A percentile compares a stretch with the other conserved stretches of the same genome.
These are phyloP conservation scores for Globisporangium carolinianum DNA, from an alignment of 352 stramenopile species.

Conservation along the genomic window DNA sequence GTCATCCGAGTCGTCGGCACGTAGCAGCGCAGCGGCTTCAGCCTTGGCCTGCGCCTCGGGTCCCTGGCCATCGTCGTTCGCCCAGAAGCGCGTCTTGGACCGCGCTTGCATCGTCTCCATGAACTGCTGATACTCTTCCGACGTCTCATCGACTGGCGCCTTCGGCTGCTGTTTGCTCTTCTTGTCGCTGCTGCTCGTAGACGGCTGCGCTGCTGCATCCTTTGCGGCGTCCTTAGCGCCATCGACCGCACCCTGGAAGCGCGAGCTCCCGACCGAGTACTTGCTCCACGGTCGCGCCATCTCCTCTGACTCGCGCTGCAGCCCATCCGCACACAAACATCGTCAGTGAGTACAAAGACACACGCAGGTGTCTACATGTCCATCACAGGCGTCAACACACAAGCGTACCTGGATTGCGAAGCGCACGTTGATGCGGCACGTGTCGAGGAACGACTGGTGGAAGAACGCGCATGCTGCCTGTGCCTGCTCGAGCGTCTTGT, in stretches of 20 bases:
- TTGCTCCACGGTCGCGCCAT: slow-evolving; percentile 85
- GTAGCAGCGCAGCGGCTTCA: slow-evolving; percentile 18
- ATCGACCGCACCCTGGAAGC: slow-evolving; percentile 26
- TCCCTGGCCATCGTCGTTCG: slow-evolving; percentile 83
- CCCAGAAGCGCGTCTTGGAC: slow-evolving; percentile 87
- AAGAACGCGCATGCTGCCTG: slow-evolving; percentile 58
- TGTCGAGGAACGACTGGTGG: slow-evolving; percentile 89
- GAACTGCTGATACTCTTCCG: slow-evolving; percentile 81
- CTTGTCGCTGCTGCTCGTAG: slow-evolving; percentile 12
- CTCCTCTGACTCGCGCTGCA: slow-evolving; percentile 39
- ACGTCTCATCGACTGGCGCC: slow-evolving; percentile 20
- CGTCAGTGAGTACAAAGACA: neutral
- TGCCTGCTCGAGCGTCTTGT: slow-evolving; percentile 62
- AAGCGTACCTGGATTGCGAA: slow-evolving; percentile 56
- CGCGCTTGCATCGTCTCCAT: slow-evolving; percentile 88
- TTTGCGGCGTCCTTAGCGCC: slow-evolving; percentile 11
- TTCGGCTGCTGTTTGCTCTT: slow-evolving; percentile 28
- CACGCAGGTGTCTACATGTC: slow-evolving; percentile 3
- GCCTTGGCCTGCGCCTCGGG: slow-evolving; percentile 19
- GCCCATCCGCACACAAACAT: slow-evolving; percentile 8
- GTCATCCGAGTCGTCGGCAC: slow-evolving; percentile 27
- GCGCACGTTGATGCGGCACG: slow-evolving; percentile 77
- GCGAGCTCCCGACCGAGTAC: slow-evolving; percentile 81
- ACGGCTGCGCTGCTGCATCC: slow-evolving; percentile 11
- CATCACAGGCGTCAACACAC: neutral